Evolutionary conservation across 2,329 filamentous ascomycete species (phyloP).

Genomic region (Penicillium oxalicum): DNA sequence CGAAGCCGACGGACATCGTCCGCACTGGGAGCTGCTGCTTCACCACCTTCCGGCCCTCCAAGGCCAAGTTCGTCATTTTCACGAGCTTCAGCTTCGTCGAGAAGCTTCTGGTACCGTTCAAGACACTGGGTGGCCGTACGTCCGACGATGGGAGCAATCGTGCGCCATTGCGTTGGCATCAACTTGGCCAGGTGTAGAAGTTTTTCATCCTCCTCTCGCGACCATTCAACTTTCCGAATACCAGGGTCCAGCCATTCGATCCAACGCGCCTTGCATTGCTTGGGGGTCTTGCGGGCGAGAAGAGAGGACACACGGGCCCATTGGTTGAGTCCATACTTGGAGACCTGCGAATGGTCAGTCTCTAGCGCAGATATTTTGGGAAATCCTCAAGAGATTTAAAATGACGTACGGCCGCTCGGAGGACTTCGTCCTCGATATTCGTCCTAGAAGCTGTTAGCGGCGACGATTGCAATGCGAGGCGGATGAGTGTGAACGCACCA

Average conservation of each 20-base stretch:
- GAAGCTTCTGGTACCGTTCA: constrained; percentile 90
- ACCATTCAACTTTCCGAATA: constrained; percentile 99
- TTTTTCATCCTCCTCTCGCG: constrained; percentile 96
- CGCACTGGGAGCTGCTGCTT: constrained; percentile 79
- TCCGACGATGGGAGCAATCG: constrained; percentile 93
- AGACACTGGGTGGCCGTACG: constrained; percentile 95
- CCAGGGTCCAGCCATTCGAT: constrained; percentile 96
- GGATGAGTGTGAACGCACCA: constrained; percentile 38
- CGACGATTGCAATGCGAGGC: constrained; percentile 1
- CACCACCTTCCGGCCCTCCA: constrained; percentile 71
- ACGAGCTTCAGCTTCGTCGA: constrained; percentile 89
- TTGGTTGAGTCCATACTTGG: constrained; percentile 92
- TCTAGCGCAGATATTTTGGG: background rate
- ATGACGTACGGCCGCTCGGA: constrained; percentile 68
- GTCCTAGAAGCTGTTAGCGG: constrained; percentile 41
- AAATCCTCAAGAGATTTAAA: background rate
- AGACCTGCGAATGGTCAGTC: constrained; percentile 45
- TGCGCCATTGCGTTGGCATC: constrained; percentile 99
- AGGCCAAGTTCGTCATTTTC: constrained; percentile 77
- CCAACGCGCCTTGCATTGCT: constrained; percentile 99
- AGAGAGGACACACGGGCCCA: constrained; percentile 98
- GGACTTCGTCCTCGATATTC: constrained; percentile 83
- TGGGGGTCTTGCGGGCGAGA: constrained; percentile 92
- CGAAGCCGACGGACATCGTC: constrained; percentile 85
- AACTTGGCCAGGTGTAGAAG: constrained; percentile 92